Percentiles rank a stretch among this genome's conserved stretches.
Conservation (phyloP, 1,139 yeast genomes). For the Candida freyschussii region DNA sequence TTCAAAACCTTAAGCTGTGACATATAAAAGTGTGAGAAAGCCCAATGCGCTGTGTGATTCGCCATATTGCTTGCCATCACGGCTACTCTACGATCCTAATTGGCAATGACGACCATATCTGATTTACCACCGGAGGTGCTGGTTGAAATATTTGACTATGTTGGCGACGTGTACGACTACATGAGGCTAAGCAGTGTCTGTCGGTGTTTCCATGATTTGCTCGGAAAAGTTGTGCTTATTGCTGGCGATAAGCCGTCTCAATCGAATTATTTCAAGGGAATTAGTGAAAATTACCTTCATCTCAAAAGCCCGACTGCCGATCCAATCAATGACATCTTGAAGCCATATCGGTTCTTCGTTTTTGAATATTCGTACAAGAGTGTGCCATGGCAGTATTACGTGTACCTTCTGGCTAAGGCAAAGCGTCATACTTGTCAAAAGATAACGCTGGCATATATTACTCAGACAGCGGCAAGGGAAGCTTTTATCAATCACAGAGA, state of each 20-base stretch:
- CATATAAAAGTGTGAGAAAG: no score
- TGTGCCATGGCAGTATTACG: slow-evolving; percentile 3
- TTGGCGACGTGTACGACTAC: slow-evolving; percentile 17
- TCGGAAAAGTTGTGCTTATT: slow-evolving; percentile 14
- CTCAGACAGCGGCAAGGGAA: slow-evolving; percentile 2
- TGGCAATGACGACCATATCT: slow-evolving; percentile 7
- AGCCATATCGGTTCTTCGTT: slow-evolving; percentile 10
- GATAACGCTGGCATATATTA: slow-evolving; percentile 10
- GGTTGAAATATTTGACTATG: slow-evolving; percentile 5
- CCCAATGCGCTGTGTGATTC: no score
- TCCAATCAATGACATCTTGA: slow-evolving; percentile 2
- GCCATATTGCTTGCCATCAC: no score
- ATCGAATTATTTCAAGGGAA: slow-evolving; percentile 12
- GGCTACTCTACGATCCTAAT: no score
- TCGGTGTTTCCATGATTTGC: slow-evolving; percentile 10
- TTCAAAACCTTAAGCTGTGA: no score
- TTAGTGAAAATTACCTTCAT: slow-evolving; percentile 6
- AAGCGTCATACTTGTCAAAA: slow-evolving; percentile 3
- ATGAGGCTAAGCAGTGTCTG: slow-evolving; percentile 12
- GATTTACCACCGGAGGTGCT: slow-evolving; percentile 12
- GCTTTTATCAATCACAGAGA: slow-evolving; percentile 6
- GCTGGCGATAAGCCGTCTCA: slow-evolving; percentile 14
- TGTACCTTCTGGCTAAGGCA: slow-evolving; percentile 4
- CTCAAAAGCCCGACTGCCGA: slow-evolving; percentile 4
- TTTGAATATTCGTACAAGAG: slow-evolving; percentile 12